phyloP scores from a whole-genome alignment of 192 early-diverging fungal genomes.

The Entophlyctis helioformis region DNA sequence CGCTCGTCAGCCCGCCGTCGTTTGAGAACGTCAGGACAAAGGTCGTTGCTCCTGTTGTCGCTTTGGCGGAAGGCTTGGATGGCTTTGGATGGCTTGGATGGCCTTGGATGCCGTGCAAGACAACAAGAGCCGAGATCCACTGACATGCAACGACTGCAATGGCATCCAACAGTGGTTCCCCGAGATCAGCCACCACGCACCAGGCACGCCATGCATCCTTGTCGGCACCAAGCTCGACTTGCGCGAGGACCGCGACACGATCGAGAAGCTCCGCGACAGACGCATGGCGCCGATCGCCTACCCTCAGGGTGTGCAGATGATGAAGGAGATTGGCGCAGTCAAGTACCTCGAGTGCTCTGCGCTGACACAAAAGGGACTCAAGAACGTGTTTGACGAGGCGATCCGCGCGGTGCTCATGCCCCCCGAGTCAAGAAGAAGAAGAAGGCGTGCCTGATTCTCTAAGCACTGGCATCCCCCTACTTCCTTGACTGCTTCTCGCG shows the following conservation, averaged over 20 bases:
- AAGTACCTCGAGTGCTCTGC: slow-evolving; percentile 97
- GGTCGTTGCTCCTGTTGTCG: too few species aligned
- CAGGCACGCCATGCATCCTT: slow-evolving; percentile 81
- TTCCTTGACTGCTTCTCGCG: too few species aligned
- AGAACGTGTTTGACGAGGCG: slow-evolving; percentile 98
- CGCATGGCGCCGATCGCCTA: slow-evolving; percentile 78
- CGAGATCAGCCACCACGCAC: slow-evolving; percentile 91
- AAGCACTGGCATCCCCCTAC: too few species aligned
- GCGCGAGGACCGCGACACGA: slow-evolving; percentile 84
- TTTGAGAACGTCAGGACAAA: slow-evolving; percentile 97
- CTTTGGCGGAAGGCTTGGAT: too few species aligned
- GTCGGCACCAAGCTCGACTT: slow-evolving; percentile 97
- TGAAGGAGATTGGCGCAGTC: slow-evolving; percentile 78
- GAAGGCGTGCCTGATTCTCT: too few species aligned
- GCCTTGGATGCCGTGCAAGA: too few species aligned
- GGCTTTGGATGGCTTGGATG: too few species aligned
- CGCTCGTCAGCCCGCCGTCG: slow-evolving; percentile 85
- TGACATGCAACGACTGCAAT: too few species aligned
- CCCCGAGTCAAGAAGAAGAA: too few species aligned
- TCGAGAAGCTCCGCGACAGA: slow-evolving; percentile 79
- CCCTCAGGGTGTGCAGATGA: slow-evolving; percentile 76
- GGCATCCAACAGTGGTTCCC: slow-evolving; percentile 66
- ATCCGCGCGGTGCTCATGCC: slow-evolving; percentile 85
- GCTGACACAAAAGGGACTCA: slow-evolving; percentile 92
- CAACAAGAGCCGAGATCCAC: too few species aligned